phyloP scores from a whole-genome alignment of 345 rosid species.

The Xanthoceras sorbifolium region DNA sequence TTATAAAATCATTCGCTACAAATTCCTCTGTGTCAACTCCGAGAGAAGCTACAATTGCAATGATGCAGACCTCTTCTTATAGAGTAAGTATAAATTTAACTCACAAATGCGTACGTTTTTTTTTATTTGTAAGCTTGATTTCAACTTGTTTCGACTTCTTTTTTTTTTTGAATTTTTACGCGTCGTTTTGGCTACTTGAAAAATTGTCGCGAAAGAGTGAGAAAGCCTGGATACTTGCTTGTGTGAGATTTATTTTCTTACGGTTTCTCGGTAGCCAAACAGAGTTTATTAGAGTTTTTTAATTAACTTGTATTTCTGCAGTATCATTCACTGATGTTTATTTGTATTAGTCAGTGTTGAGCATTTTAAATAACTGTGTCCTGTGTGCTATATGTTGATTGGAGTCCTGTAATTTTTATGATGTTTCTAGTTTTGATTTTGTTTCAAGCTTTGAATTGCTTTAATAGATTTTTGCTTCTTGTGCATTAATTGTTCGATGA shows the following conservation, averaged over 20 bases:
- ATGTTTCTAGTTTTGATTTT: neutral
- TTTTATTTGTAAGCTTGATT: neutral
- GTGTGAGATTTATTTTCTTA: neutral
- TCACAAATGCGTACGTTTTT: neutral
- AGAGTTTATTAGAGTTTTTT: neutral
- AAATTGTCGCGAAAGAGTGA: neutral
- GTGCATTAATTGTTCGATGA: slow-evolving; percentile 44
- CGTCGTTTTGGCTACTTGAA: neutral
- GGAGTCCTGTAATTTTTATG: neutral
- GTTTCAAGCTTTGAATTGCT: neutral
- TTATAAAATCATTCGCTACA: slow-evolving; percentile 50
- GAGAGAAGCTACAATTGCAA: slow-evolving; percentile 57
- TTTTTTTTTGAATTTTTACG: neutral
- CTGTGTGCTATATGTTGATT: neutral
- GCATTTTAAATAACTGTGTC: neutral
- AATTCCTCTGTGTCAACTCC: slow-evolving; percentile 44
- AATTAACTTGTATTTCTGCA: no score
- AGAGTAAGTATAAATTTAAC: slow-evolving; percentile 36
- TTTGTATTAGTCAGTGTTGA: neutral
- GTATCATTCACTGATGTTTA: no score
- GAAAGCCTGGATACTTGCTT: neutral
- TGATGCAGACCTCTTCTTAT: slow-evolving; percentile 68
- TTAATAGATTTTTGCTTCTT: neutral
- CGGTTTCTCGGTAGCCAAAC: slow-evolving; percentile 7
- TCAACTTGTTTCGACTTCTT: neutral